These are phyloP conservation scores for Baeospora myosura DNA, from an alignment of 1,284 basidiomycete species.

Conservation along the genomic window DNA sequence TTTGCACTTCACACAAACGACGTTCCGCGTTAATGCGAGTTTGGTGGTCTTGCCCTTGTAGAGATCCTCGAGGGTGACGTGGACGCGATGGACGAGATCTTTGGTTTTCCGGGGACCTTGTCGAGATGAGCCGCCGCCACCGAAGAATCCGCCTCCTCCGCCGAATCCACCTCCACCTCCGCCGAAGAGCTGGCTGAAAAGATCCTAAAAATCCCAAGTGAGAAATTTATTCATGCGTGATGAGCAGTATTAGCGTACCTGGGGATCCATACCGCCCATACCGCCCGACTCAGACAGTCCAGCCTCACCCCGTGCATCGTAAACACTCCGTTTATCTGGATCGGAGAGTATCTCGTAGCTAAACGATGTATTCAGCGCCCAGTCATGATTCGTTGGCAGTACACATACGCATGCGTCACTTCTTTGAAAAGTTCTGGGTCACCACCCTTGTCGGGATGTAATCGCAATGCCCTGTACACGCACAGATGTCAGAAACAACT, in stretches of 20 bases:
- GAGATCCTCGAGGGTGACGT: conserved; percentile 94
- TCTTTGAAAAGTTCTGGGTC: conserved; percentile 98
- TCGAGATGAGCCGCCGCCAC: conserved; percentile 52
- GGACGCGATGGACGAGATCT: conserved; percentile 95
- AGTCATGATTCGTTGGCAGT: conserved; percentile 2
- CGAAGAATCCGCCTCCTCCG: conserved; percentile 42
- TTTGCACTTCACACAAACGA: conserved; percentile 89
- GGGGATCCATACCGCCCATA: conserved; percentile 94
- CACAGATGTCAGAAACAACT: neutral
- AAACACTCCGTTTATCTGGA: conserved; percentile 75
- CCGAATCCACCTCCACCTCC: conserved; percentile 63
- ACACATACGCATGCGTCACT: conserved; percentile 86
- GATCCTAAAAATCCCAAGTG: conserved; percentile 51
- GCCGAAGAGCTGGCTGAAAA: conserved; percentile 96
- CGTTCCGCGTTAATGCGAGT: conserved; percentile 92
- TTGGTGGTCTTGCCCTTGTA: conserved; percentile 99
- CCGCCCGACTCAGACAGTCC: conserved; percentile 84
- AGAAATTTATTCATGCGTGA: conserved; percentile 10
- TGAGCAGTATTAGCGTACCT: conserved; percentile 42
- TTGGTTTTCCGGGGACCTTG: conserved; percentile 94
- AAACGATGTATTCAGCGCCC: conserved; percentile 8
- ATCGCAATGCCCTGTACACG: conserved; percentile 64
- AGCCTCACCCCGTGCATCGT: conserved; percentile 92
- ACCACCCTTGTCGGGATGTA: conserved; percentile 96
- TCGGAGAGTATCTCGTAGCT: conserved; percentile 96